phyloP scores from a whole-genome alignment of 179 eudicot genomes.

The Actinidia arguta region DNA sequence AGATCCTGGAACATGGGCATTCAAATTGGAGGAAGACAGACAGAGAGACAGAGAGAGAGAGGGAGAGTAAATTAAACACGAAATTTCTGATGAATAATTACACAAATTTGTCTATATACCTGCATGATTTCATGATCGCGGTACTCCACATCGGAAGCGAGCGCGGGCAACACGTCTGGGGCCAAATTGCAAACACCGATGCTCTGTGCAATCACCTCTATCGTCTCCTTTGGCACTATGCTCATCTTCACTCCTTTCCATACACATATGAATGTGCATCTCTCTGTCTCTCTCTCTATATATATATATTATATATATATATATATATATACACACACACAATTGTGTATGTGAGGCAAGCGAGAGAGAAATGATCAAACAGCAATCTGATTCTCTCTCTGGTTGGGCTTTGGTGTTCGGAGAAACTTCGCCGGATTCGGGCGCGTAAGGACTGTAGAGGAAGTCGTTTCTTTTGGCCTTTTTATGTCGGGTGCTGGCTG shows the following conservation, averaged over 20 bases:
- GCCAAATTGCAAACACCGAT: conserved; percentile 4
- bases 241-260: not conserved
- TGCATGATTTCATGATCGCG: conserved; percentile 11
- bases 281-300: too few species aligned
- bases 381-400: not conserved
- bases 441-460: not conserved
- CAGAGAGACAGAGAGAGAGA: too few species aligned
- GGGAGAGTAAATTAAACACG: not conserved
- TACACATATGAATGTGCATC: too few species aligned
- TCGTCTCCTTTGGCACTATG: conserved; percentile 7
- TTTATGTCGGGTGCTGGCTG: not conserved
- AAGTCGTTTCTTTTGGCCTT: not conserved
- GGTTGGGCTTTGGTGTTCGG: not conserved
- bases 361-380: not conserved
- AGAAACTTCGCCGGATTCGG: not conserved
- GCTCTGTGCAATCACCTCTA: conserved; percentile 8
- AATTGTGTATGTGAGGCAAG: not conserved
- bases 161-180: conserved; percentile 12
- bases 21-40: too few species aligned
- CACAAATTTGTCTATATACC: not conserved
- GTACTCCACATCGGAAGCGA: conserved; percentile 13
- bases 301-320: not conserved
- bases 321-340: not conserved
- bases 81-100: not conserved
- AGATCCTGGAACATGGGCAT: too few species aligned